Evolutionary conservation across 306 rosid genomes (phyloP), one percentile per base, ranked within the genome.

Genomic region (Trifolium repens): DNA sequence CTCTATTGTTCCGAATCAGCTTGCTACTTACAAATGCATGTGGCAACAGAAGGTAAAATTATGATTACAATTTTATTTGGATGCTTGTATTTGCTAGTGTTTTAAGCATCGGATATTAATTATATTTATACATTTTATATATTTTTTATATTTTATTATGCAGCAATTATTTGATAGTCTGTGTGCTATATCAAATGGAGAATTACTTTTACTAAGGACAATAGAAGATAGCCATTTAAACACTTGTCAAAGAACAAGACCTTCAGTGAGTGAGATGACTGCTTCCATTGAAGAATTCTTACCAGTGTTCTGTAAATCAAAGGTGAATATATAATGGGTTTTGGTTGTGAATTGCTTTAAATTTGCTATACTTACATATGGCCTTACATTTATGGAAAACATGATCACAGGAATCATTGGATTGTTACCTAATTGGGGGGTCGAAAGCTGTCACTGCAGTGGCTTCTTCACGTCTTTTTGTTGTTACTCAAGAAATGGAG

Each of bases 41-140:
- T 94, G 96, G 98, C 94, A 90, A 77, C 98, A 94, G 54, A 94
- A 94, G 86, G 96, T 83, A 79, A 69, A 17, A 15, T 60, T 26
- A 22, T 26, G 12, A 61, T 61, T 35, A 61, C 11, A 26, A 42
- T 9, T 42, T 53, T 61, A 58, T 78, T 75, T 78, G 44, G 35
- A 34, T 52, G 37, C 75, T 43, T 12, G 55, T 75, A 69, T 60
- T 74, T 63, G 27, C 17, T 60, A n/a, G 58, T 77, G 7, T 64
- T 73, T 61, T 68, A 11, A 16, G 62, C 44, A 49, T 67, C 50
- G 12, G 60, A 42, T 73, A 70, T 40, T 47, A 57, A n/a, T 44
- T 67, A 9, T 44, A 5, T 39, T 14, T 65, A 40, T 40, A 19
- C 22, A 40, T 79, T 67, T 63, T 32, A 58, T 78, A 37, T 37